These are phyloP conservation scores for Xylariaceae sp. DNA, from an alignment of 2,329 filamentous ascomycete species.

Conservation along the genomic window DNA sequence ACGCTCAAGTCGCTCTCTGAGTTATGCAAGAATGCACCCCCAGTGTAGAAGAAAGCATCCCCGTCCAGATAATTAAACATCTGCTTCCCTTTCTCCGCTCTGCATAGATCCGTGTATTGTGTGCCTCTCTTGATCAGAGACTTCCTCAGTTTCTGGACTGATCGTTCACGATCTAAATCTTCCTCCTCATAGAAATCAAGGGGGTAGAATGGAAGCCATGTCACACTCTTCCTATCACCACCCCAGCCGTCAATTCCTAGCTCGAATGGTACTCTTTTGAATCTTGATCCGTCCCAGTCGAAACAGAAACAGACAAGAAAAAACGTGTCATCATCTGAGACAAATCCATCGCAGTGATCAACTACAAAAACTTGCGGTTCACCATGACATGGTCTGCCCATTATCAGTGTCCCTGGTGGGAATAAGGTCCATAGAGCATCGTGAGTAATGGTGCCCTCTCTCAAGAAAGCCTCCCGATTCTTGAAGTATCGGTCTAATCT, in stretches of 20 bases:
- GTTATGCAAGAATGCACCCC: conserved; percentile 3
- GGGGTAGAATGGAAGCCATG: conserved; percentile 6
- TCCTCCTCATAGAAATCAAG: conserved; percentile 3
- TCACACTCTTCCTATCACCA: conserved; percentile 4
- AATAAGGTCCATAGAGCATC: conserved; percentile 8
- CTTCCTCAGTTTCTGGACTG: conserved; percentile 1
- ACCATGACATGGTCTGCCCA: conserved; percentile 4
- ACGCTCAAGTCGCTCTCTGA: neutral
- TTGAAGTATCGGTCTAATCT: conserved; percentile 7
- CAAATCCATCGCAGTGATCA: neutral
- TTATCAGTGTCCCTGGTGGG: conserved; percentile 4
- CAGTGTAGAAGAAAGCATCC: conserved; percentile 5
- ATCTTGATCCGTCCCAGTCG: conserved; percentile 2
- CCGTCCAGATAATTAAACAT: conserved; percentile 9
- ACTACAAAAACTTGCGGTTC: conserved; percentile 5
- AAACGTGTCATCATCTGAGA: neutral
- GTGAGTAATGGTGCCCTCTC: conserved; percentile 2
- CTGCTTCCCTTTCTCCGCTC: conserved; percentile 5
- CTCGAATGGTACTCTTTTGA: conserved; percentile 2
- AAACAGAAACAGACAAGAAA: conserved; percentile 2
- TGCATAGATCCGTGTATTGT: neutral
- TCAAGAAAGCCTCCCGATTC: neutral
- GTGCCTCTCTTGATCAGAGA: conserved; percentile 1
- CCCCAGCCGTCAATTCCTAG: neutral
- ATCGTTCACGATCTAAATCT: neutral